phyloP scores from a whole-genome alignment of 805 yeast genomes.

The Isabelozyma pseudorhagii region DNA sequence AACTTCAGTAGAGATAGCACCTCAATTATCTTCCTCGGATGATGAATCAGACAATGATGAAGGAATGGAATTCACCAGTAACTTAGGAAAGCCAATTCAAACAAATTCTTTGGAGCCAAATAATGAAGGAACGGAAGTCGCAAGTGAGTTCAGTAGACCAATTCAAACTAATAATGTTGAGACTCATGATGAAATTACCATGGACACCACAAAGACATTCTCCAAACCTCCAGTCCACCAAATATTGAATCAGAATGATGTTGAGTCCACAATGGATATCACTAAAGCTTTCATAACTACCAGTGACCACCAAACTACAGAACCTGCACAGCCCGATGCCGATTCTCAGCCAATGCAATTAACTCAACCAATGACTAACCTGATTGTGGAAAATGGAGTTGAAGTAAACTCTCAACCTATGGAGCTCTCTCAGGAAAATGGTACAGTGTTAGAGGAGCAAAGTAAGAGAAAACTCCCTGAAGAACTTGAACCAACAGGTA shows the following conservation, averaged over 20 bases:
- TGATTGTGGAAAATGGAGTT: constrained; percentile 2
- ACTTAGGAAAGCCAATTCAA: background rate
- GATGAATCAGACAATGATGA: background rate
- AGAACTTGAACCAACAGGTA: constrained; percentile 7
- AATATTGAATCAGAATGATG: background rate
- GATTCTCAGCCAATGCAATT: constrained; percentile 8
- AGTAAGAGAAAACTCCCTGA: background rate
- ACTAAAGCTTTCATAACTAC: background rate
- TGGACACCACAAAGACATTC: constrained; percentile 1
- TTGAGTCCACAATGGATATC: background rate
- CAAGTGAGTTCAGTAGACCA: background rate
- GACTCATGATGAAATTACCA: constrained; percentile 1
- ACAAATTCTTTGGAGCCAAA: background rate
- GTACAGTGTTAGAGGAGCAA: background rate
- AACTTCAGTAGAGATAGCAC: background rate
- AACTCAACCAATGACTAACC: constrained; percentile 5
- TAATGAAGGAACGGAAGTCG: background rate
- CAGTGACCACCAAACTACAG: background rate
- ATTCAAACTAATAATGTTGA: background rate
- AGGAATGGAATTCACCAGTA: background rate
- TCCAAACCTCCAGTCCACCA: background rate
- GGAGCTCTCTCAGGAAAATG: constrained; percentile 17
- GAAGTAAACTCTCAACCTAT: constrained; percentile 13
- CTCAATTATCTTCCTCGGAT: background rate
- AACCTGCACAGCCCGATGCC: background rate